Evolutionary conservation across 2,329 filamentous ascomycete genomes (phyloP).

Genomic region (Fusarium nanum): DNA sequence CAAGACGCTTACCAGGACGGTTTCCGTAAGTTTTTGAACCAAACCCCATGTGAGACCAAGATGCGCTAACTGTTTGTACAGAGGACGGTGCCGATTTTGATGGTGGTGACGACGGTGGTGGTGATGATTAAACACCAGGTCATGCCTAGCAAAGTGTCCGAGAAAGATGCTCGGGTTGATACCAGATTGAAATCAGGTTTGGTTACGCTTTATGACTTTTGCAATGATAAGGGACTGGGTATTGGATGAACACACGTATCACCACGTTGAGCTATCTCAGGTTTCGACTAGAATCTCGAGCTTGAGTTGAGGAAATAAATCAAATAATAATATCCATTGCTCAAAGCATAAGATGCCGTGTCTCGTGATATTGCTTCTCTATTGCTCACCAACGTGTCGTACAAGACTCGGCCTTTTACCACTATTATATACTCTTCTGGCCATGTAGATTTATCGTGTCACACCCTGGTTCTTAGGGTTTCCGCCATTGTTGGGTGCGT

Average conservation of each 20-base stretch:
- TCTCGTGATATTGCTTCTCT: conserved; percentile 14
- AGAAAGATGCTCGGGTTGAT: not conserved
- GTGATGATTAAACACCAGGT: conserved; percentile 27
- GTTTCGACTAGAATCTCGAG: not conserved
- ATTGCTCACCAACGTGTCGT: not conserved
- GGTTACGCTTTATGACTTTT: conserved; percentile 20
- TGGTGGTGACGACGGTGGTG: conserved; percentile 31
- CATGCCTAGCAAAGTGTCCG: not conserved
- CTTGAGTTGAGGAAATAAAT: not conserved
- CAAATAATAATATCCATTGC: conserved; percentile 9
- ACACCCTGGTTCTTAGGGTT: conserved; percentile 56
- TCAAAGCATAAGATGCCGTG: conserved; percentile 5
- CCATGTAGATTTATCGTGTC: conserved; percentile 46
- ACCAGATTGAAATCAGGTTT: not conserved
- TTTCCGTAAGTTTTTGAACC: conserved; percentile 50
- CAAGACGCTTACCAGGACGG: conserved; percentile 66
- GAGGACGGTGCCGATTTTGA: conserved; percentile 50
- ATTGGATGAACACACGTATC: not conserved
- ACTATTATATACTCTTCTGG: not conserved
- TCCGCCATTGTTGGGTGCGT: conserved; percentile 35
- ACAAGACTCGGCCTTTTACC: not conserved
- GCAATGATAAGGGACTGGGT: conserved; percentile 6
- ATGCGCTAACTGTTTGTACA: conserved; percentile 41
- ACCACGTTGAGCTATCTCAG: not conserved
- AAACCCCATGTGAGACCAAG: not conserved